A percentile compares a stretch with the other conserved stretches of the same genome.
Conservation (phyloP, 2,329 filamentous ascomycete genomes). For the Fusarium neocosmosporiellum region DNA sequence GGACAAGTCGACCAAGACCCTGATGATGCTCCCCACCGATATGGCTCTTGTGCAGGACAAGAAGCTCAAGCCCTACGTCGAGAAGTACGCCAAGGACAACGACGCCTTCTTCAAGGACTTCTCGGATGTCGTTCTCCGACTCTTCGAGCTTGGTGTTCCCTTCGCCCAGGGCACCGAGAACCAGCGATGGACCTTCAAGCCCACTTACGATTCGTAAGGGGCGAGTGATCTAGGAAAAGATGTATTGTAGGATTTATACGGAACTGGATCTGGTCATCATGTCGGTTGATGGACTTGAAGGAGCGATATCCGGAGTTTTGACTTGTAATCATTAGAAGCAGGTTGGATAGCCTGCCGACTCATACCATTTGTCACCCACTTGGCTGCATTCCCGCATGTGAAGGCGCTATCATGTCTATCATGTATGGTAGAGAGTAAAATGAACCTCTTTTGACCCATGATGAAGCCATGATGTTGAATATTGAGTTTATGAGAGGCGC, state of each 20-base stretch:
- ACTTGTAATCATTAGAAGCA: slow-evolving; percentile 36
- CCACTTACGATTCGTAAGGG: slow-evolving; percentile 50
- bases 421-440: slow-evolving; percentile 11
- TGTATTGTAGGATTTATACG: slow-evolving; percentile 27
- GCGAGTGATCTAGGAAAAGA: not conserved
- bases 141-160: slow-evolving; percentile 95
- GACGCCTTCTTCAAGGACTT: slow-evolving; percentile 96
- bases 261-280: slow-evolving; percentile 33
- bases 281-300: slow-evolving; percentile 25
- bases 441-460: not conserved
- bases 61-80: slow-evolving; percentile 81
- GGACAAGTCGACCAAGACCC: slow-evolving; percentile 84
- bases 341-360: slow-evolving; percentile 18
- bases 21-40: slow-evolving; percentile 99
- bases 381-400: not conserved
- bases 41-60: slow-evolving; percentile 90
- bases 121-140: slow-evolving; percentile 77
- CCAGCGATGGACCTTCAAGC: slow-evolving; percentile 73
- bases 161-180: slow-evolving; percentile 74
- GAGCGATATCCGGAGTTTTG: slow-evolving; percentile 46
- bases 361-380: slow-evolving; percentile 10
- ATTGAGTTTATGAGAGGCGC: not conserved
- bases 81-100: slow-evolving; percentile 92
- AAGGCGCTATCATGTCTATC: slow-evolving; percentile 2
- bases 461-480: not conserved